Evolutionary conservation across 768 basidiomycete species (phyloP).

Genomic region (Ramaria rubella): DNA sequence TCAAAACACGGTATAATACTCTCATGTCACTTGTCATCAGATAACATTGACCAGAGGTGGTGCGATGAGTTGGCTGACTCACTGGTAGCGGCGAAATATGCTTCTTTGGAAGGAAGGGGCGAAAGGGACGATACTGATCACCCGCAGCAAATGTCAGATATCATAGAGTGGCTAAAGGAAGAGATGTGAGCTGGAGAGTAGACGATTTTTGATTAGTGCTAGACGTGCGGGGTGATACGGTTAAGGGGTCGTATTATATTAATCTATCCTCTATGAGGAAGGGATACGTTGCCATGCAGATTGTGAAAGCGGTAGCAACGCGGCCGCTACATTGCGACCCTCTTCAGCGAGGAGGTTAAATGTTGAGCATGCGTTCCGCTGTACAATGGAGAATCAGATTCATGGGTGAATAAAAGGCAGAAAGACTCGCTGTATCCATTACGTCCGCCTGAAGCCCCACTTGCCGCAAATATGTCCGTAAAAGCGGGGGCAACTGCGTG

Average conservation of each 20-base stretch:
- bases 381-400: neutral
- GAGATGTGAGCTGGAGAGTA: slow-evolving; percentile 21
- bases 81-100: slow-evolving; percentile 35
- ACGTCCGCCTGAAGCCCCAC: slow-evolving; percentile 85
- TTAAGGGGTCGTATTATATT: neutral
- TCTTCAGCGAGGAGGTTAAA: slow-evolving; percentile 93
- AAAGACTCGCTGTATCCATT: slow-evolving; percentile 68
- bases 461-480: slow-evolving; percentile 61
- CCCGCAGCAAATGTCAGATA: slow-evolving; percentile 13
- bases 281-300: slow-evolving; percentile 39
- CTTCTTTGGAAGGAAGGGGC: slow-evolving; percentile 27
- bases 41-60: slow-evolving; percentile 14
- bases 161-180: slow-evolving; percentile 27
- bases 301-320: slow-evolving; percentile 64
- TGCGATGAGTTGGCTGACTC: slow-evolving; percentile 23
- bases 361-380: slow-evolving; percentile 92
- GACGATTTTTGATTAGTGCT: neutral
- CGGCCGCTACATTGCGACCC: slow-evolving; percentile 87
- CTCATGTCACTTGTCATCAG: slow-evolving; percentile 33
- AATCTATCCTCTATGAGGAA: neutral
- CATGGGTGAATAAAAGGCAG: neutral
- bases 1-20: slow-evolving; percentile 65
- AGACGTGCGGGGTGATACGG: neutral
- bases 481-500: slow-evolving; percentile 57
- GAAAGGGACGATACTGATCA: slow-evolving; percentile 7